phyloP scores from a whole-genome alignment of 2,329 filamentous ascomycete genomes.

The Hypomyces rosellus region DNA sequence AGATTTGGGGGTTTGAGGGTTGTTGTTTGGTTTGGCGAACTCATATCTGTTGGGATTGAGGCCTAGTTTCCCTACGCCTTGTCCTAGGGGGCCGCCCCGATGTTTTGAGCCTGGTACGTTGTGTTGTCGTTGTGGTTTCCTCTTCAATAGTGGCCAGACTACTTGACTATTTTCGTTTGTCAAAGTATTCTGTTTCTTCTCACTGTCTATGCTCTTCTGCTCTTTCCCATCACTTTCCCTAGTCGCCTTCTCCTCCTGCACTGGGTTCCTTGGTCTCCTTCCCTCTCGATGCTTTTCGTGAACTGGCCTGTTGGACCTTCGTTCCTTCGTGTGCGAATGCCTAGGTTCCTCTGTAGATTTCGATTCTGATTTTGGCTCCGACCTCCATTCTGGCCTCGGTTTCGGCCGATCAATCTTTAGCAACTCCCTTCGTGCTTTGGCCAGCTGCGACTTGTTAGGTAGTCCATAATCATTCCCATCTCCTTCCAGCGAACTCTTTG shows the following conservation, averaged over 20 bases:
- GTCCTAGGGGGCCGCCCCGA: no score
- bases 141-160: slow-evolving; percentile 7
- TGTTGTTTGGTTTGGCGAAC: not conserved
- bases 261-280: no score
- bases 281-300: no score
- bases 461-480: not conserved
- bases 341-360: not conserved
- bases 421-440: not conserved
- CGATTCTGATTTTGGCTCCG: no score
- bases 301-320: no score
- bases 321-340: not conserved
- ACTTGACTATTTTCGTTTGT: not conserved
- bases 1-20: not conserved
- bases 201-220: not conserved
- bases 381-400: not conserved
- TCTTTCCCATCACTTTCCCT: not conserved
- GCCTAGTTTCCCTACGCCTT: no score
- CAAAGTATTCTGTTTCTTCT: not conserved
- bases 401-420: not conserved
- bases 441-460: not conserved
- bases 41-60: not conserved
- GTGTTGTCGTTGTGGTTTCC: not conserved
- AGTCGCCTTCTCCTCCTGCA: no score
- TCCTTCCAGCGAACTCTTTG: not conserved
- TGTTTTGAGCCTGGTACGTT: no score